These are phyloP conservation scores for Aureobasidium sp. DNA, from an alignment of 2,329 filamentous ascomycete species.

Conservation along the genomic window DNA sequence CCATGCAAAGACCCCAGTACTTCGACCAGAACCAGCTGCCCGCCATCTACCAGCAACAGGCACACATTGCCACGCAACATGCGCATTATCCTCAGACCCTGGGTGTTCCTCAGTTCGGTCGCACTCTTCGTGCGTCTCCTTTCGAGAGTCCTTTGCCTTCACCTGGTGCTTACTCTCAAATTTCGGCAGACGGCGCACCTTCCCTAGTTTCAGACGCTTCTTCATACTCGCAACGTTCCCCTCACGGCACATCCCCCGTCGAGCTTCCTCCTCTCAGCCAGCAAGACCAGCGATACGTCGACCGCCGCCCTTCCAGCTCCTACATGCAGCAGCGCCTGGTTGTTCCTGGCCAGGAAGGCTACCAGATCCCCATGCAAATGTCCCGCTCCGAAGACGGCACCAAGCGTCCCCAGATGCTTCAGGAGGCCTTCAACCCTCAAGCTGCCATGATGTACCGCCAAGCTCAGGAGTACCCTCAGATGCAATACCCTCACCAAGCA, in stretches of 20 bases:
- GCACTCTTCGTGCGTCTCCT: conserved; percentile 19
- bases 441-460: conserved; percentile 16
- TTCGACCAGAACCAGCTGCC: conserved; percentile 16
- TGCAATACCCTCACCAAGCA: conserved; percentile 15
- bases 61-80: conserved; percentile 11
- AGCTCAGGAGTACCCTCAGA: conserved; percentile 16
- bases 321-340: conserved; percentile 21
- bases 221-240: conserved; percentile 37
- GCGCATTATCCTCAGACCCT: conserved; percentile 23
- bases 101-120: conserved; percentile 23
- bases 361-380: conserved; percentile 23
- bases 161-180: conserved; percentile 53
- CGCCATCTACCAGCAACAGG: conserved; percentile 16
- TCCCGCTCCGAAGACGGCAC: conserved; percentile 21
- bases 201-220: conserved; percentile 61
- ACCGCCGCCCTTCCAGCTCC: conserved; percentile 22
- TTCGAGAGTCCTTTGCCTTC: conserved; percentile 55
- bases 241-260: conserved; percentile 36
- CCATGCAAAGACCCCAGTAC: conserved; percentile 15
- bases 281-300: conserved; percentile 13
- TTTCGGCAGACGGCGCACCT: conserved; percentile 54
- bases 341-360: conserved; percentile 23
- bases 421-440: conserved; percentile 26
- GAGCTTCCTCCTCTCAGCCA: conserved; percentile 34
- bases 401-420: conserved; percentile 24